Conservation (phyloP, 495 filamentous ascomycete species). For the Daldinia bambusicola region DNA sequence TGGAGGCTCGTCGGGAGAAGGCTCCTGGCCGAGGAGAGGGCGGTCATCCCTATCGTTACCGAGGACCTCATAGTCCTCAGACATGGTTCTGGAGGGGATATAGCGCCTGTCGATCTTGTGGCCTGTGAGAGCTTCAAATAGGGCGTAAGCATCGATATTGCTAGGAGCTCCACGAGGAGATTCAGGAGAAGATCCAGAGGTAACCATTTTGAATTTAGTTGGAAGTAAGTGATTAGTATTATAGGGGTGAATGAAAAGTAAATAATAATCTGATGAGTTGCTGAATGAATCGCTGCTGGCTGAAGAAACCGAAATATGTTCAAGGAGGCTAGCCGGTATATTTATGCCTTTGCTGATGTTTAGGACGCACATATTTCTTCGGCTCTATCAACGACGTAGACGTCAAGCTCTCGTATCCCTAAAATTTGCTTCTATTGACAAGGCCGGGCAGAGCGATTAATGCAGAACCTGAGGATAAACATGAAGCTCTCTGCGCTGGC, state of each 20-base stretch:
- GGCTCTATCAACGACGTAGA: neutral
- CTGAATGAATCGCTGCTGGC: constrained; percentile 9
- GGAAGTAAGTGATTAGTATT: constrained; percentile 3
- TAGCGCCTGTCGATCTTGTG: constrained; percentile 45
- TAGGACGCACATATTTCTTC: neutral
- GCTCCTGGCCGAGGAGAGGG: constrained; percentile 35
- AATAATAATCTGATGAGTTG: constrained; percentile 6
- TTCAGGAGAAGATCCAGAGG: constrained; percentile 31
- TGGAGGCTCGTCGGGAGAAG: constrained; percentile 50
- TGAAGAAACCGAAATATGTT: neutral
- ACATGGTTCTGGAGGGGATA: constrained; percentile 36
- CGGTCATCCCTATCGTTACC: constrained; percentile 24
- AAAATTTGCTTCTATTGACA: neutral
- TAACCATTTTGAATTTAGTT: constrained; percentile 41
- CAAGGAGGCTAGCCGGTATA: constrained; percentile 10
- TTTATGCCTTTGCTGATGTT: constrained; percentile 18
- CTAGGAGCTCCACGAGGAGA: constrained; percentile 15
- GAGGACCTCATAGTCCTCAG: constrained; percentile 44
- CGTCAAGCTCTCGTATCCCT: neutral
- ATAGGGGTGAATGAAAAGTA: constrained; percentile 13
- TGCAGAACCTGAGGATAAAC: constrained; percentile 14
- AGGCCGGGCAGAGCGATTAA: constrained; percentile 1
- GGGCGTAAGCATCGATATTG: constrained; percentile 51
- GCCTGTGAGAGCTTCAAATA: constrained; percentile 51
- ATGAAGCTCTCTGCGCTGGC: constrained; percentile 5